Percentiles rank a stretch among this genome's conserved stretches.
phyloP scores from a whole-genome alignment of 1,284 basidiomycete species.

The Microbotryum violaceum region DNA sequence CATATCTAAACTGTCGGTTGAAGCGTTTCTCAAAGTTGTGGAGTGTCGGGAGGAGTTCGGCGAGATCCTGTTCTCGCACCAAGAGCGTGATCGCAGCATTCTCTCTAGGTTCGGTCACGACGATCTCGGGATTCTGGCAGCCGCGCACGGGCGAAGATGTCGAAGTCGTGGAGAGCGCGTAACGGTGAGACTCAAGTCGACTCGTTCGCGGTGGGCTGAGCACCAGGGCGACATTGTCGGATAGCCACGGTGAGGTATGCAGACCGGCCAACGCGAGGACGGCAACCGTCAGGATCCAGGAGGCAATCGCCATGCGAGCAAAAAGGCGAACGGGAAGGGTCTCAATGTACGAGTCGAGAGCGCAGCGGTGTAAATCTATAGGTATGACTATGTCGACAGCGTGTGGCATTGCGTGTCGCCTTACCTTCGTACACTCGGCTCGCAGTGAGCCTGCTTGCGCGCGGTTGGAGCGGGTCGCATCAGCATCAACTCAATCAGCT shows the following conservation, averaged over 20 bases:
- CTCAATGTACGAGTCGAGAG: too few species aligned
- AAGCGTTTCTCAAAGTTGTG: constrained; percentile 32
- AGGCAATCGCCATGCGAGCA: too few species aligned
- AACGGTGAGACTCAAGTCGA: background rate
- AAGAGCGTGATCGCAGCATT: constrained; percentile 31
- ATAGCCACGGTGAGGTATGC: constrained; percentile 15
- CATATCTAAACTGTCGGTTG: constrained; percentile 31
- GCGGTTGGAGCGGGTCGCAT: too few species aligned
- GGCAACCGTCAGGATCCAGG: background rate
- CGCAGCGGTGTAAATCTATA: too few species aligned
- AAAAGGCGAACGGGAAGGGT: too few species aligned
- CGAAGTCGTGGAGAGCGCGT: background rate
- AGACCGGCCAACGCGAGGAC: constrained; percentile 4
- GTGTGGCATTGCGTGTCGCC: too few species aligned
- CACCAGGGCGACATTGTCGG: background rate
- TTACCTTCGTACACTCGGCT: too few species aligned
- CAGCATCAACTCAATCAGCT: too few species aligned
- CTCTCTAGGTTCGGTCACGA: constrained; percentile 16
- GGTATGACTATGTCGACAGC: too few species aligned
- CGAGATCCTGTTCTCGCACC: constrained; percentile 25
- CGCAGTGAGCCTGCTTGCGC: too few species aligned
- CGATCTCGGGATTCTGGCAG: constrained; percentile 3
- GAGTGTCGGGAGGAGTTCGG: constrained; percentile 29
- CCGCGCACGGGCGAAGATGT: constrained; percentile 3
- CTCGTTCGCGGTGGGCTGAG: background rate